Evolutionary conservation across 345 rosid species (phyloP), one percentile per base, ranked within the genome.

Genomic region (Acer yangbiense): DNA sequence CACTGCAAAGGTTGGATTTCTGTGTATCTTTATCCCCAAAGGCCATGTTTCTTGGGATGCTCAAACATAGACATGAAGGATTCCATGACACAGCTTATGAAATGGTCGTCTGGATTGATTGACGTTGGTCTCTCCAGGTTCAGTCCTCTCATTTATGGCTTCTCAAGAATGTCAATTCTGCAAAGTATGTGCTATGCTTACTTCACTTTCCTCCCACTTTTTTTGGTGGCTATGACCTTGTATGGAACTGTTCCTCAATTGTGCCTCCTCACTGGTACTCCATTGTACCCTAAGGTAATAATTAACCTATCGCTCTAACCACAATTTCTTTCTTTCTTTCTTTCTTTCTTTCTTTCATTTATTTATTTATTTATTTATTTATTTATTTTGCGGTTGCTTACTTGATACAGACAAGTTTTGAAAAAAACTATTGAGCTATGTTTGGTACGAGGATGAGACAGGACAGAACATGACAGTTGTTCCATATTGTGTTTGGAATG

Each of bases 1-100:
- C 83, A 83, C 62, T 77, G 81, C 72, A 64, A 77, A 68, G 81
- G 83, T 2, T 77, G 83, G 83, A 80, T 18, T 7, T 83, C 83
- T 1, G 65, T 75, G 7, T 67, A 77, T 14, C 72, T 79, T 16
- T 35, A 66, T 66, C 83, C 79, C n/a, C 9, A 70, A 65, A 79
- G 69, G 52, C 78, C 83, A 41, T 72, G 81, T 46, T 83, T 83
- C 50, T 25, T 73, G 18, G 86, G 86, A 35, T 54, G 7, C n/a
- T 55, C 81, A 1, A 63, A 76, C 29, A 70, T 77, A 27, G 72
- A 77, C 29, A 65, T 83, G 75, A 79, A 64, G 23, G 83, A 80
- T 65, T 1, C 72, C 14, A 16, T 83, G 69, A 20, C 65, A 18
- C 83, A 83, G 39, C 41, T 21, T 18, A 80, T 70, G 29, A 73